These are phyloP conservation scores for Aspergillus sojae DNA, from an alignment of 2,329 filamentous ascomycete species.

Conservation along the genomic window DNA sequence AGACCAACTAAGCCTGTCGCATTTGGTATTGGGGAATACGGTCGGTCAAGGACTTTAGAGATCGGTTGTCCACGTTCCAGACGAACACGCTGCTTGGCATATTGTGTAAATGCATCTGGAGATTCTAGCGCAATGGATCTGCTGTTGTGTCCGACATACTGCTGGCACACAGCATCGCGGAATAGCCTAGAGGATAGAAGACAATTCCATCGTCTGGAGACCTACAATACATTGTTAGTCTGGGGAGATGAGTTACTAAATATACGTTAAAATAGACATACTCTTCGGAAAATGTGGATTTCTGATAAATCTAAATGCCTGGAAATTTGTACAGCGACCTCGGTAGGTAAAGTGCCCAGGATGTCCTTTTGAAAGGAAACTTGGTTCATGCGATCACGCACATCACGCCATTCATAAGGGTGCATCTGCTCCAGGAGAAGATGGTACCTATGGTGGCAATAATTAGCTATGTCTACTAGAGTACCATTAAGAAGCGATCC, in stretches of 20 bases:
- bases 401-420: constrained; percentile 35
- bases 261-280: constrained; percentile 17
- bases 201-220: constrained; percentile 36
- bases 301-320: constrained; percentile 31
- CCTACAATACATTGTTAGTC: constrained; percentile 22
- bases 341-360: constrained; percentile 34
- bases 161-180: constrained; percentile 20
- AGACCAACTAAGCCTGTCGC: constrained; percentile 8
- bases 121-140: neutral
- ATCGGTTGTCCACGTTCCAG: constrained; percentile 28
- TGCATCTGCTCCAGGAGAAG: constrained; percentile 31
- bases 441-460: constrained; percentile 25
- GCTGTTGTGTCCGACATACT: constrained; percentile 15
- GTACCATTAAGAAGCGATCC: neutral
- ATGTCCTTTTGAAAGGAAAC: constrained; percentile 36
- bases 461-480: neutral
- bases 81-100: constrained; percentile 26
- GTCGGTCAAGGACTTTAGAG: constrained; percentile 4
- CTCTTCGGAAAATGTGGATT: constrained; percentile 31
- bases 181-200: constrained; percentile 31
- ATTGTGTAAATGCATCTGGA: constrained; percentile 12
- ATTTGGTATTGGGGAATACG: neutral
- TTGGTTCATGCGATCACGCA: constrained; percentile 24
- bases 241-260: neutral
- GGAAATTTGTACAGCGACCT: constrained; percentile 34